These are phyloP conservation scores for Candida nanaspora DNA, from an alignment of 805 yeast genomes.

Conservation along the genomic window DNA sequence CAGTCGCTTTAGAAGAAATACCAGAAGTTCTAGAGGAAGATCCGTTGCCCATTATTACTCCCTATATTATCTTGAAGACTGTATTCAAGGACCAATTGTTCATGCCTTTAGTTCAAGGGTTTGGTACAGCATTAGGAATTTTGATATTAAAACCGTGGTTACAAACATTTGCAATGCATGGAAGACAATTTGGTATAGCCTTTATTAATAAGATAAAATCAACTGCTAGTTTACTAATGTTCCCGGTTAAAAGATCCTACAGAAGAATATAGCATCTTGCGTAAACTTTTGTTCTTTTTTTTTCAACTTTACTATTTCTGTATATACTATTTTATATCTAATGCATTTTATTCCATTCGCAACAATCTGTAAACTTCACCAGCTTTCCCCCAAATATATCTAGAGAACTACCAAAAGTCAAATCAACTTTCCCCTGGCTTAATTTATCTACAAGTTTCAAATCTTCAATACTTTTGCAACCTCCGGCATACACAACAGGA, in stretches of 20 bases:
- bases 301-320: neutral
- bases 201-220: constrained; percentile 4
- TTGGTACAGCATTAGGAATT: constrained; percentile 32
- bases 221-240: neutral
- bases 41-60: constrained; percentile 35
- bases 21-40: neutral
- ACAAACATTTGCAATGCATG: constrained; percentile 12
- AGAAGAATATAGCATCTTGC: too few relatives aligned
- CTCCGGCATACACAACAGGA: constrained; percentile 94
- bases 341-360: constrained; percentile 55
- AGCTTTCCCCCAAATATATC: constrained; percentile 91
- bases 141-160: constrained; percentile 30
- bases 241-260: neutral
- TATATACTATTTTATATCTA: neutral
- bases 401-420: constrained; percentile 87
- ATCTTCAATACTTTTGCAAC: constrained; percentile 74
- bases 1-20: neutral
- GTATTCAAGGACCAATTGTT: constrained; percentile 45
- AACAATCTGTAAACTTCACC: constrained; percentile 71
- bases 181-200: constrained; percentile 15
- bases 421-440: constrained; percentile 78
- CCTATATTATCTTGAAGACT: constrained; percentile 38
- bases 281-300: too few relatives aligned
- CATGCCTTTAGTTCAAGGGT: constrained; percentile 54
- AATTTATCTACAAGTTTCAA: constrained; percentile 55